Conservation (phyloP, 495 filamentous ascomycete species). For the Hamigera avellanea region DNA sequence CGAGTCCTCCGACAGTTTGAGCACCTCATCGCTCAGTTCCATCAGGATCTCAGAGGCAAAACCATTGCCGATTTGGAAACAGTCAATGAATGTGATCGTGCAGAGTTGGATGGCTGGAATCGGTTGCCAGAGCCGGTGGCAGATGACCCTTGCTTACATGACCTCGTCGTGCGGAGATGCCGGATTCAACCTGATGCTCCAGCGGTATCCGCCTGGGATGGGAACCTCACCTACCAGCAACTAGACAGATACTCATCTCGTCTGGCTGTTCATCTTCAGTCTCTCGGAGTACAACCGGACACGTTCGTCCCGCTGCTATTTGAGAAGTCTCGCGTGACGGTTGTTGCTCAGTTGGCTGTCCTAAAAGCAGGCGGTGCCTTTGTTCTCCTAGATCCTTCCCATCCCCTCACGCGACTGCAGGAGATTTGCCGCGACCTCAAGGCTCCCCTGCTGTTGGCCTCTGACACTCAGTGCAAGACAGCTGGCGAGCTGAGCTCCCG, state of each 20-base stretch:
- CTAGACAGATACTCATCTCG: constrained; percentile 19
- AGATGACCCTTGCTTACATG: neutral
- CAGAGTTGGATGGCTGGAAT: neutral
- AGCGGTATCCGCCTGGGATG: constrained; percentile 35
- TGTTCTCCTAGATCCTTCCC: constrained; percentile 33
- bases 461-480: neutral
- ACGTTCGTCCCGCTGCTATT: constrained; percentile 15
- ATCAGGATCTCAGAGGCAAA: neutral
- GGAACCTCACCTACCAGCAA: constrained; percentile 26
- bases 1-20: constrained; percentile 4
- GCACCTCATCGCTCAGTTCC: constrained; percentile 1
- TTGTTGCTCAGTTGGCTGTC: constrained; percentile 29
- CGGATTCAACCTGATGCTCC: constrained; percentile 18
- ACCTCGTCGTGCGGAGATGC: neutral
- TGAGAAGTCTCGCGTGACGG: constrained; percentile 29
- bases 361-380: constrained; percentile 37
- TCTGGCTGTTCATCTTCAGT: constrained; percentile 14
- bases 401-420: constrained; percentile 34
- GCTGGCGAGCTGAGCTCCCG: neutral
- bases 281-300: constrained; percentile 10
- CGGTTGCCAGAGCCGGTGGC: neutral
- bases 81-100: neutral
- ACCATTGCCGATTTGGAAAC: neutral
- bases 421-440: constrained; percentile 36
- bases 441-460: constrained; percentile 27